These are phyloP conservation scores for Trichoderma gracile DNA, from an alignment of 2,329 filamentous ascomycete species.

Conservation along the genomic window DNA sequence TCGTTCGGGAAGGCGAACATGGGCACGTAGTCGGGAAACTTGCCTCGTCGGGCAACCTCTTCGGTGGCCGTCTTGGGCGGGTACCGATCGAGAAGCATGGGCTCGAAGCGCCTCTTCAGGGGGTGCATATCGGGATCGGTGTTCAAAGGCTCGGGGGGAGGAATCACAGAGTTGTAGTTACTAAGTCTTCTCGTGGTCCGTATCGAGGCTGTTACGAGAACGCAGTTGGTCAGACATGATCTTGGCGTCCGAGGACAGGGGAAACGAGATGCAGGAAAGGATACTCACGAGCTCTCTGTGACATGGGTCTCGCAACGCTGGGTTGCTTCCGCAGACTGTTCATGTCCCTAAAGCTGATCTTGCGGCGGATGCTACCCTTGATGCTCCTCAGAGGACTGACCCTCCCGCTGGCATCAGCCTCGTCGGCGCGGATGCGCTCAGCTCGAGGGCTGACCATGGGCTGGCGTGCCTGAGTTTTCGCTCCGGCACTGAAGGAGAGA, in stretches of 20 bases:
- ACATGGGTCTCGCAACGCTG: constrained; percentile 65
- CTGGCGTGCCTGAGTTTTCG: constrained; percentile 68
- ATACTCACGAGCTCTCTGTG: constrained; percentile 47
- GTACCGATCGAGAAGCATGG: constrained; percentile 92
- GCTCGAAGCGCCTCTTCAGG: constrained; percentile 89
- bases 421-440: constrained; percentile 78
- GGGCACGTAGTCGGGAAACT: constrained; percentile 94
- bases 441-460: constrained; percentile 77
- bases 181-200: constrained; percentile 87
- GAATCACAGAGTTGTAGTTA: constrained; percentile 98
- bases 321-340: constrained; percentile 90
- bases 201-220: constrained; percentile 52
- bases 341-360: constrained; percentile 93
- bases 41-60: constrained; percentile 75
- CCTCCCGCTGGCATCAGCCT: constrained; percentile 55
- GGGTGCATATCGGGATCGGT: constrained; percentile 93
- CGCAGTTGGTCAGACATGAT: constrained; percentile 2
- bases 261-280: not conserved
- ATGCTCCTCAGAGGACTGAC: constrained; percentile 60
- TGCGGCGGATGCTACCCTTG: constrained; percentile 84
- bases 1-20: constrained; percentile 99
- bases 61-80: constrained; percentile 80
- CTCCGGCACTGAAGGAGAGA: constrained; percentile 82
- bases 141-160: constrained; percentile 85
- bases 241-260: not conserved